Evolutionary conservation across 2,329 filamentous ascomycete genomes (phyloP).

Genomic region (Cladosporium sp.): DNA sequence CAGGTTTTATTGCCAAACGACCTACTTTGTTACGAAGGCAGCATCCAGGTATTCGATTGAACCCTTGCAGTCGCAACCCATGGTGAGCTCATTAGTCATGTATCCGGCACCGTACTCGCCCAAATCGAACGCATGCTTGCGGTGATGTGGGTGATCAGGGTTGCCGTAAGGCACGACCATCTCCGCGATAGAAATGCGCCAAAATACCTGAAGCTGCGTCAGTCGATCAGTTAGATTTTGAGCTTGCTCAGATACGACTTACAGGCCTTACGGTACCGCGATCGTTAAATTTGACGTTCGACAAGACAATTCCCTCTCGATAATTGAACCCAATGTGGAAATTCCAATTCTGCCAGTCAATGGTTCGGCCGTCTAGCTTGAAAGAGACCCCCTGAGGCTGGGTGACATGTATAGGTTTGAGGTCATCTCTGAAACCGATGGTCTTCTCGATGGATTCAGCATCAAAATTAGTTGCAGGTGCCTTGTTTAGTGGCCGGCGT

Average conservation of each 20-base stretch:
- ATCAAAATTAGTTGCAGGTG: slow-evolving; percentile 70
- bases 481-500: slow-evolving; percentile 66
- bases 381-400: slow-evolving; percentile 85
- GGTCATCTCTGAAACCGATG: slow-evolving; percentile 67
- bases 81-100: slow-evolving; percentile 42
- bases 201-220: slow-evolving; percentile 57
- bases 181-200: slow-evolving; percentile 77
- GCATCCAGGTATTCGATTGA: slow-evolving; percentile 81
- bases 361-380: slow-evolving; percentile 62
- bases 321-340: slow-evolving; percentile 91
- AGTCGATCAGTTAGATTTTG: background rate
- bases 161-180: slow-evolving; percentile 88
- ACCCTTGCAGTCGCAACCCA: slow-evolving; percentile 80
- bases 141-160: slow-evolving; percentile 71
- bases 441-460: slow-evolving; percentile 63
- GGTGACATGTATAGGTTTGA: slow-evolving; percentile 80
- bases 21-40: slow-evolving; percentile 45
- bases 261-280: slow-evolving; percentile 62
- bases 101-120: slow-evolving; percentile 56
- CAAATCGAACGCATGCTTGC: slow-evolving; percentile 76
- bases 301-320: slow-evolving; percentile 81
- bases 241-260: background rate
- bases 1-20: slow-evolving; percentile 51
- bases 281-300: slow-evolving; percentile 82
- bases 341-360: slow-evolving; percentile 87